These are phyloP conservation scores for Senecio squalidus DNA, from an alignment of 140 eudicot genomes.

Conservation along the genomic window DNA sequence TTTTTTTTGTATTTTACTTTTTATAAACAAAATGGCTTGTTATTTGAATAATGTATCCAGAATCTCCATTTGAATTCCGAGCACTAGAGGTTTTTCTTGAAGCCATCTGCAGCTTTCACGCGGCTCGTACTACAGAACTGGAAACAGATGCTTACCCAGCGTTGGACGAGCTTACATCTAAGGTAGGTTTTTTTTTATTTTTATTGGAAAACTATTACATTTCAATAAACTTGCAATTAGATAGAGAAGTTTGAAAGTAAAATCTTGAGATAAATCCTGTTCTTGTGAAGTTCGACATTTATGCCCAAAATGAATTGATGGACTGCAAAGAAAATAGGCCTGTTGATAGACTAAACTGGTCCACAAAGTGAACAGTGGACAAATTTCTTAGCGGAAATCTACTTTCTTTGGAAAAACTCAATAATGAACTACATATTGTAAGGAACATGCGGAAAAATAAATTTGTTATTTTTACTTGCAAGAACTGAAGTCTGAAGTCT, in stretches of 20 bases:
- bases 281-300: background rate
- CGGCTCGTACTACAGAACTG: constrained; percentile 81
- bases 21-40: background rate
- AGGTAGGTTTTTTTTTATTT: constrained; percentile 34
- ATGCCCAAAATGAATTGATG: background rate
- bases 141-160: constrained; percentile 93
- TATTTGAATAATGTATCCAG: constrained; percentile 34
- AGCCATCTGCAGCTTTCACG: constrained; percentile 83
- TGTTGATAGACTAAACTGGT: background rate
- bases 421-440: background rate
- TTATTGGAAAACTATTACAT: background rate
- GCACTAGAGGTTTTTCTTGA: constrained; percentile 94
- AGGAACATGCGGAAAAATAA: too few relatives aligned
- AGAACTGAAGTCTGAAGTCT: background rate
- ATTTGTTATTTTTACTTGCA: too few relatives aligned
- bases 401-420: background rate
- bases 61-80: constrained; percentile 86
- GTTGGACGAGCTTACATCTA: constrained; percentile 84
- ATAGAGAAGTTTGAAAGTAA: background rate
- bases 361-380: background rate
- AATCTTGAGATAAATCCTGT: background rate
- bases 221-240: background rate
- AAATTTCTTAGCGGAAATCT: background rate
- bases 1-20: background rate
- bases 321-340: background rate